These are phyloP conservation scores for Lichtheimia ramosa DNA, from an alignment of 371 early-diverging fungal genomes.

Conservation along the genomic window DNA sequence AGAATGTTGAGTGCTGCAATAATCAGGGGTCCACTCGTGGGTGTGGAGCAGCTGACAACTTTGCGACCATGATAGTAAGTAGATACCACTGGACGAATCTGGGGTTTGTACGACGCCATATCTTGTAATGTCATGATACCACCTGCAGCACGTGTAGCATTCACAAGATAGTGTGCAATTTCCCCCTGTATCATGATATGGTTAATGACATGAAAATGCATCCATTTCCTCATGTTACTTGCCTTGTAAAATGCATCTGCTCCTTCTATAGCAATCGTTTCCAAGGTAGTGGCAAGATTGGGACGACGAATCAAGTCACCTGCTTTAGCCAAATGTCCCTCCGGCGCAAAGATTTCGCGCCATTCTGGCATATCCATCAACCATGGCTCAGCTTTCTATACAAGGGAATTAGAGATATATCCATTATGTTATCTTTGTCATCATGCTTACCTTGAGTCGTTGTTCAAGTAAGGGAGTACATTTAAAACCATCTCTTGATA, in stretches of 20 bases:
- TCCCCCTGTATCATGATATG: slow-evolving; percentile 51
- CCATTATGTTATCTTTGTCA: too few species aligned
- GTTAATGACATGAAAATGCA: too few species aligned
- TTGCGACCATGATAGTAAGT: slow-evolving; percentile 80
- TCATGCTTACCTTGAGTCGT: slow-evolving; percentile 43
- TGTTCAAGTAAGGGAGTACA: slow-evolving; percentile 59
- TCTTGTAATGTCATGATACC: slow-evolving; percentile 88
- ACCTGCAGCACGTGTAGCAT: slow-evolving; percentile 64
- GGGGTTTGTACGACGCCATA: slow-evolving; percentile 68
- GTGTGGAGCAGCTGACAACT: slow-evolving; percentile 67
- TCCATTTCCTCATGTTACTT: neutral
- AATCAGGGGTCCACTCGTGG: slow-evolving; percentile 85
- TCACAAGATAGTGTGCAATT: slow-evolving; percentile 79
- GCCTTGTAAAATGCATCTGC: slow-evolving; percentile 83
- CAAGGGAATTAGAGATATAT: neutral
- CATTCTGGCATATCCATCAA: slow-evolving; percentile 42
- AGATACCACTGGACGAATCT: slow-evolving; percentile 60
- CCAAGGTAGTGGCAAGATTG: slow-evolving; percentile 81
- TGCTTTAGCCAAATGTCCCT: slow-evolving; percentile 58
- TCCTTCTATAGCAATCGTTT: slow-evolving; percentile 80
- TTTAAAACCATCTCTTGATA: slow-evolving; percentile 82
- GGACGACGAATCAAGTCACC: slow-evolving; percentile 79
- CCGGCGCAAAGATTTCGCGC: slow-evolving; percentile 65
- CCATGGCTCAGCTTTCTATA: slow-evolving; percentile 27
- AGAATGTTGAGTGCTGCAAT: slow-evolving; percentile 87